phyloP scores from a whole-genome alignment of 2,329 filamentous ascomycete species.

The Zasmidium citrigriseum region DNA sequence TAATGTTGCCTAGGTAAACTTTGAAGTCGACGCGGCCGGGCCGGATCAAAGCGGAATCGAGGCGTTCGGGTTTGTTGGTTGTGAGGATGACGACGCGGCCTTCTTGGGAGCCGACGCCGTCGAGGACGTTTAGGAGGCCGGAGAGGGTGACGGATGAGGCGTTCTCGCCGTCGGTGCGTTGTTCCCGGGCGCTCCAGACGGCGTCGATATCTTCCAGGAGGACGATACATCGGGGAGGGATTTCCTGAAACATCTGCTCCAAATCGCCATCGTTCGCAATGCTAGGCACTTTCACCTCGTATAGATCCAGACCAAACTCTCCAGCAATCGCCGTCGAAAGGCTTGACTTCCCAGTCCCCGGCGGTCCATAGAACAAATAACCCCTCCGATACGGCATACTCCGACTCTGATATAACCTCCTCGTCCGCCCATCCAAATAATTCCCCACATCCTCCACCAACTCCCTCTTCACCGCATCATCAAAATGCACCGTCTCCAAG shows the following conservation, averaged over 20 bases:
- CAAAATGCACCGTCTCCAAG: conserved; percentile 72
- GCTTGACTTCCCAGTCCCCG: conserved; percentile 30
- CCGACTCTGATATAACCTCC: conserved; percentile 75
- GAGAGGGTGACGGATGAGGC: conserved; percentile 61
- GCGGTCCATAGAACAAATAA: conserved; percentile 73
- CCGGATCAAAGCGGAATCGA: conserved; percentile 71
- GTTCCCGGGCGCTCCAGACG: conserved; percentile 28
- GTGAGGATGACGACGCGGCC: conserved; percentile 79
- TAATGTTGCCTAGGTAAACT: conserved; percentile 26
- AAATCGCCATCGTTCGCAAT: conserved; percentile 62
- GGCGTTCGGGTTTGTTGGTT: conserved; percentile 69
- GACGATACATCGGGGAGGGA: conserved; percentile 45
- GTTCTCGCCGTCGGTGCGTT: conserved; percentile 34
- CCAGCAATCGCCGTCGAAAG: conserved; percentile 41
- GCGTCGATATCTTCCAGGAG: conserved; percentile 47
- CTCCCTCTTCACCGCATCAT: conserved; percentile 62
- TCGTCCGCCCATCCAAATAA: conserved; percentile 69
- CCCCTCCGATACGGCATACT: conserved; percentile 82
- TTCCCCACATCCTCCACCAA: conserved; percentile 72
- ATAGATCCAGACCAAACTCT: conserved; percentile 41
- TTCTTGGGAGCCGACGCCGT: conserved; percentile 75
- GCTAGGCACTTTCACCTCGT: conserved; percentile 43
- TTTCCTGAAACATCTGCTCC: conserved; percentile 39
- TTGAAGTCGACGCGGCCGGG: conserved; percentile 65
- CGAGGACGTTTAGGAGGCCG: conserved; percentile 76